Evolutionary conservation across 2,329 filamentous ascomycete species (phyloP), one percentile per base, ranked within the genome.

Genomic region (Aspergillus sp.): DNA sequence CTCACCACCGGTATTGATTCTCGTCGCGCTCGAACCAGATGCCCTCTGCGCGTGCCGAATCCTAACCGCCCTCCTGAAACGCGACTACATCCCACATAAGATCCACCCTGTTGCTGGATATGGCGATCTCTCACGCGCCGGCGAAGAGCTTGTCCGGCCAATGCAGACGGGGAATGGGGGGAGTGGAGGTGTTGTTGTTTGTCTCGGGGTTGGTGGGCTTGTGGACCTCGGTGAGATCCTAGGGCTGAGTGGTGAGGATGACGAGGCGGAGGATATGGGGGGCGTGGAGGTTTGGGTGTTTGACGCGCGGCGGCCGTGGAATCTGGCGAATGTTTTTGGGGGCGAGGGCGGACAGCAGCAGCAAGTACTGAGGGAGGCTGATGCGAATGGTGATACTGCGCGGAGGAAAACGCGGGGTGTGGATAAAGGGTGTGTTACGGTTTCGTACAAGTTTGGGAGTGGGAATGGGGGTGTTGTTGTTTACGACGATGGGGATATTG

Each of bases 21-120:
- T 99, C 56, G 93, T 93, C 63, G 90, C 93, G 37, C 90, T 98
- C 72, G 93, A 97, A 71, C 92, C 95, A 55, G 95, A 99, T 78
- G 90, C 95, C 62, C 86, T 99, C 61, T 98, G 93, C 76, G 95
- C 93, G 62, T 96, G 92, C 73, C 91, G 93, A 61, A 97, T 99
- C 60, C 86, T 99, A 48, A 96, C 93, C 3, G 85, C 89, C 51
- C 83, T 99, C n/a, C 82, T 99, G 60, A 97, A 96, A 77, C 90
- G 93, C 81, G 95, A 99, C 80, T 98, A 96, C 72, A 96, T 99
- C 66, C 90, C 90, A 14, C 93, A 98, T 79, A 98, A 97, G 77
- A 96, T 98, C 70, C 91, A 97, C 69, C 95, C 95, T 1, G 89
- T 99, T 55, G 87, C 91, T 19, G 95, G 95, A 55, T 98, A 97